Conservation (phyloP, 805 yeast species). For the Kazachstania viticola region DNA sequence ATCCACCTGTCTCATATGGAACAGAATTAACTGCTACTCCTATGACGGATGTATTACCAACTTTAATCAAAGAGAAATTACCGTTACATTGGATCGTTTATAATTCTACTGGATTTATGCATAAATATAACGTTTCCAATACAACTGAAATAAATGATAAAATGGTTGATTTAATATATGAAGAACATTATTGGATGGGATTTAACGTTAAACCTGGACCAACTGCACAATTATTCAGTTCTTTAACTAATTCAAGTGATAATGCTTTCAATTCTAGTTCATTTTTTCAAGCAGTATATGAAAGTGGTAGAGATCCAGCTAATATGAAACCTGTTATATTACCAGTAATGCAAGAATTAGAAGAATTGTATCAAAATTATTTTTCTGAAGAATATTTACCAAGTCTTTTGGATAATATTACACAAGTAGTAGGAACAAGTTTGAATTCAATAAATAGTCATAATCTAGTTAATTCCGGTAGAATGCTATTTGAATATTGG, state of each 20-base stretch:
- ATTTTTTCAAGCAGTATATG: conserved; percentile 35
- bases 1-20: not conserved
- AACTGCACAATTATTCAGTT: conserved; percentile 21
- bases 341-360: conserved; percentile 33
- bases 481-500: conserved; percentile 23
- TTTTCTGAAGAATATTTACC: conserved; percentile 16
- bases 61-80: not conserved
- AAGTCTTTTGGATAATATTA: conserved; percentile 19
- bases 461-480: conserved; percentile 1
- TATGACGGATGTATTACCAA: not conserved
- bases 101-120: conserved; percentile 16
- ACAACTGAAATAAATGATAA: conserved; percentile 24
- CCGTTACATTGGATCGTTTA: conserved; percentile 25
- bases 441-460: conserved; percentile 7
- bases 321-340: conserved; percentile 36
- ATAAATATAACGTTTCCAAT: conserved; percentile 3
- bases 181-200: conserved; percentile 55
- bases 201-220: conserved; percentile 42
- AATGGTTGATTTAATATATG: conserved; percentile 35
- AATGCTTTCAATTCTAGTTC: conserved; percentile 12
- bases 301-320: conserved; percentile 52
- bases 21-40: not conserved
- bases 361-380: conserved; percentile 17
- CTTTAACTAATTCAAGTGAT: conserved; percentile 8
- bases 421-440: conserved; percentile 3